Conservation (phyloP, 805 yeast genomes). For the Hemisphaericaspora nanyangensis region DNA sequence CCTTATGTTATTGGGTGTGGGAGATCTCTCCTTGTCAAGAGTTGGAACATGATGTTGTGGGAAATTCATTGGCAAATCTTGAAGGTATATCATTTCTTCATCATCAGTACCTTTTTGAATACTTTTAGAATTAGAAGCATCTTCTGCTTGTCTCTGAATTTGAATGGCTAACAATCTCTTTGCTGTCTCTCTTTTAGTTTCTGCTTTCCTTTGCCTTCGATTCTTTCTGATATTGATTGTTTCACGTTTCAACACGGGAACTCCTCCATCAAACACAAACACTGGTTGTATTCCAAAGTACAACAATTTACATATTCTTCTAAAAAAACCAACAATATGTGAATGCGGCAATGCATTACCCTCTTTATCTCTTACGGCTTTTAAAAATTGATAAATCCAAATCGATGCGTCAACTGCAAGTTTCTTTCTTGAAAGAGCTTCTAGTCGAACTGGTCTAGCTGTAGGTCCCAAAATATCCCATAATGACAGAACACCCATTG, state of each 20-base stretch:
- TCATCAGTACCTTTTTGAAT: constrained; percentile 7
- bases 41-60: constrained; percentile 3
- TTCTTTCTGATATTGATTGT: constrained; percentile 74
- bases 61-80: constrained; percentile 14
- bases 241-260: constrained; percentile 74
- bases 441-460: constrained; percentile 86
- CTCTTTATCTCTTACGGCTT: constrained; percentile 84
- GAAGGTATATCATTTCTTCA: constrained; percentile 12
- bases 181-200: constrained; percentile 71
- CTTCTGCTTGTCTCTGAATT: constrained; percentile 54
- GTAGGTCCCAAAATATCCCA: constrained; percentile 92
- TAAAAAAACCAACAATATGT: constrained; percentile 92
- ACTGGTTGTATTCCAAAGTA: constrained; percentile 86
- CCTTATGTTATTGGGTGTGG: constrained; percentile 3
- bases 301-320: constrained; percentile 86
- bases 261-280: constrained; percentile 95
- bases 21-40: constrained; percentile 4
- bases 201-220: constrained; percentile 69
- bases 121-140: not conserved
- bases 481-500: constrained; percentile 93
- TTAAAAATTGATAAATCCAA: constrained; percentile 95
- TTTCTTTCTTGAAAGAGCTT: constrained; percentile 70
- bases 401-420: constrained; percentile 97
- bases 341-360: constrained; percentile 77
- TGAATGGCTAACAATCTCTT: constrained; percentile 76